Percentiles rank a stretch among this genome's conserved stretches.
These are phyloP conservation scores for Trichosporon sp. DNA, from an alignment of 1,284 basidiomycete species.

Conservation along the genomic window DNA sequence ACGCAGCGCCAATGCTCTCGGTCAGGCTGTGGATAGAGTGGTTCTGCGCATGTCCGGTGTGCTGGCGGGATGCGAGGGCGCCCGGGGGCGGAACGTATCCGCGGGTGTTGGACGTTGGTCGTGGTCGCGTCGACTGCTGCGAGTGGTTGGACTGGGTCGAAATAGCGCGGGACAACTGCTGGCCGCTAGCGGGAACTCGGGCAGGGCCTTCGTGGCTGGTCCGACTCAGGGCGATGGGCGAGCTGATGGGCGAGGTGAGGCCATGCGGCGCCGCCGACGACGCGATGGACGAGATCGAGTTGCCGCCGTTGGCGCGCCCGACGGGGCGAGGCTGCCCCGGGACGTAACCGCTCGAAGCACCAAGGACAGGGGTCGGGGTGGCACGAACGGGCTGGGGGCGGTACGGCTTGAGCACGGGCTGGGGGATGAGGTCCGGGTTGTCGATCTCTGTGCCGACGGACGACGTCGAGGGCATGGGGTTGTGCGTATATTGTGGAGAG, in stretches of 20 bases:
- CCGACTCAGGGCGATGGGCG: not conserved
- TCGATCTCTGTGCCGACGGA: constrained; percentile 17
- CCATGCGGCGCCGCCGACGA: constrained; percentile 21
- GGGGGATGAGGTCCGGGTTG: not conserved
- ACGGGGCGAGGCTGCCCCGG: constrained; percentile 53
- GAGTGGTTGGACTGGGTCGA: constrained; percentile 21
- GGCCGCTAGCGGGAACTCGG: constrained; percentile 13
- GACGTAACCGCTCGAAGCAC: constrained; percentile 34
- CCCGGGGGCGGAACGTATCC: constrained; percentile 24
- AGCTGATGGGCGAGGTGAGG: constrained; percentile 10
- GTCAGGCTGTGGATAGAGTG: constrained; percentile 19
- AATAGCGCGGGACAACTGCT: not conserved
- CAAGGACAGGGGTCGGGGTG: constrained; percentile 33
- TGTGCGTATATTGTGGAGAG: constrained; percentile 19
- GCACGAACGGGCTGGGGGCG: constrained; percentile 43
- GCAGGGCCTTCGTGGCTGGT: constrained; percentile 5
- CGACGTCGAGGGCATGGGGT: constrained; percentile 18
- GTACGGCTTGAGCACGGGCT: constrained; percentile 44
- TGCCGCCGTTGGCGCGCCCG: constrained; percentile 30
- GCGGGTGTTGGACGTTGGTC: constrained; percentile 1
- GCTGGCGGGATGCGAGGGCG: constrained; percentile 25
- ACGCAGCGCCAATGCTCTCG: not conserved
- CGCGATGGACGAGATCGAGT: constrained; percentile 21
- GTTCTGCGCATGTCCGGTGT: constrained; percentile 5
- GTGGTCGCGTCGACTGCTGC: not conserved